Evolutionary conservation across 1,284 basidiomycete species (phyloP), one percentile per base, ranked within the genome.

Genomic region (Schizophyllum commune): DNA sequence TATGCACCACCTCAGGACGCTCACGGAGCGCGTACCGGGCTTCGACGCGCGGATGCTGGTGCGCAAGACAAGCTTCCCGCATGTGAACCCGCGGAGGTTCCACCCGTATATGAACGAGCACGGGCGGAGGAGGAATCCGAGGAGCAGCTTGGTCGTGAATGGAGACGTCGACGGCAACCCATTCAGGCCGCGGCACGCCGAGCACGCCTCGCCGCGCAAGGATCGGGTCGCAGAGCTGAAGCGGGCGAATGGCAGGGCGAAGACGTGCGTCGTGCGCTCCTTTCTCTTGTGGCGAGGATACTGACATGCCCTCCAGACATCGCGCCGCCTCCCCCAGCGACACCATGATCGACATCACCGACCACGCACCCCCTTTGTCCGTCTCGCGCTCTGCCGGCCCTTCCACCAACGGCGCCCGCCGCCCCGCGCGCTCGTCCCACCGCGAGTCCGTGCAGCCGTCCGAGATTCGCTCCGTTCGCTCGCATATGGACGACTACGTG

Each of bases 51-150:
- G 81, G 55, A 74, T 78, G 62, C 75, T 88, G 59, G 82, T 79
- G 67, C 78, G 84, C 58, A 83, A 79, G 67, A 92, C 90, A 7
- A 79, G 81, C 6, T 92, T 87, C 71, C 90, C 90, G 1, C 89
- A 86, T 72, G 85, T 85, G 65, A 83, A 88, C 32, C 77, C 83
- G 34, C 79, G 83, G 61, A 81, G 84, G 9, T 89, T 82, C 67
- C 80, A 85, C 76, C 85, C 88, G 19, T 47, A 47, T 17, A 15
- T 55, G 55, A 73, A 79, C 63, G 89, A 90, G 70, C 79, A 80
- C 19, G 83, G 85, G 17, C 75, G 88, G 58, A 74, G 89, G 59
- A 69, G 81, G 71, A 71, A 83, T 68, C 73, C 52, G 1, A 58
- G 57, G 1, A 39, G 78, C 39, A 78, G 74, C 22, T 77, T 77